Percentiles rank a stretch among this genome's conserved stretches.
These are phyloP conservation scores for Barnettozyma salicaria DNA, from an alignment of 805 yeast species.

Conservation along the genomic window DNA sequence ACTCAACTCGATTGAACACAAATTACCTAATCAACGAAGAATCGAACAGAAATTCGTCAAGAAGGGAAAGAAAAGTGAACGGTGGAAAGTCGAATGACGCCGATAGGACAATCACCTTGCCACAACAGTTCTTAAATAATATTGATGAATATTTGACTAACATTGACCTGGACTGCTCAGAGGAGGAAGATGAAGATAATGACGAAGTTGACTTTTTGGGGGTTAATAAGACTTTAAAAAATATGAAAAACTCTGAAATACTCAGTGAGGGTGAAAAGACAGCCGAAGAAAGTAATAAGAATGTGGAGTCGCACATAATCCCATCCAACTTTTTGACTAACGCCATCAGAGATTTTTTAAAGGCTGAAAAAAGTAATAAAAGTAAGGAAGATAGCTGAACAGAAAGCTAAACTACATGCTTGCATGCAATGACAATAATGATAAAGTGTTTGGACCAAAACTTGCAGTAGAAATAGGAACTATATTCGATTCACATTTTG, in stretches of 20 bases:
- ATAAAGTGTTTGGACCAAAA: background rate
- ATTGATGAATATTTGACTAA: constrained; percentile 25
- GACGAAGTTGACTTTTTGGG: constrained; percentile 23
- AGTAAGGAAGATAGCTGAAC: background rate
- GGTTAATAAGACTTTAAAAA: constrained; percentile 18
- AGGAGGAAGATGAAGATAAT: constrained; percentile 19
- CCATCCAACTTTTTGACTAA: constrained; percentile 15
- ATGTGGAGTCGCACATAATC: background rate
- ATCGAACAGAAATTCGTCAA: constrained; percentile 5
- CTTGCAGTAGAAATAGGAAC: background rate
- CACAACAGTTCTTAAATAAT: constrained; percentile 27
- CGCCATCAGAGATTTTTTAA: constrained; percentile 17
- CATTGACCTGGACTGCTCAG: constrained; percentile 15
- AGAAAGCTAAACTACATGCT: background rate
- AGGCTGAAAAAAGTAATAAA: constrained; percentile 2
- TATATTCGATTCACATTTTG: constrained; percentile 1
- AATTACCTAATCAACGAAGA: constrained; percentile 23
- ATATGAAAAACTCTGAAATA: constrained; percentile 4
- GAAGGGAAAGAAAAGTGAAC: background rate
- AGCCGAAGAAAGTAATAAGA: constrained; percentile 1
- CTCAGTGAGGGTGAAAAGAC: constrained; percentile 12
- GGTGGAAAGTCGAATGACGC: constrained; percentile 1
- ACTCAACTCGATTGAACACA: constrained; percentile 21
- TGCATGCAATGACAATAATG: background rate
- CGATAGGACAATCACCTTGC: constrained; percentile 19